Evolutionary conservation across 2,329 filamentous ascomycete genomes (phyloP), one percentile per base, ranked within the genome.

Genomic region (Hypoxylon rubiginosum): DNA sequence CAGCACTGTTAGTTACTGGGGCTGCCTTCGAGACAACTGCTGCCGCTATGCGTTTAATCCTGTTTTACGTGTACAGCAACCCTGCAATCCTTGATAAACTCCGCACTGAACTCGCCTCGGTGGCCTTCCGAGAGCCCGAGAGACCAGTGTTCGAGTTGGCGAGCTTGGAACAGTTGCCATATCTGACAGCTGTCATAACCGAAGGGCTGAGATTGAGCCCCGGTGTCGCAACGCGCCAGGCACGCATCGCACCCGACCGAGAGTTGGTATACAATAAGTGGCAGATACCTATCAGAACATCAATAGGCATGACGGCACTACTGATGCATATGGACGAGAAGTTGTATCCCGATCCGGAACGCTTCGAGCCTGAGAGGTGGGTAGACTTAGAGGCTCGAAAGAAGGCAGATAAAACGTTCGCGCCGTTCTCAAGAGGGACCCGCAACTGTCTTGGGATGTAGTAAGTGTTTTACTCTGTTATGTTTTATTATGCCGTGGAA

Each of bases 151-250:
- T 48, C 15, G 61, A 64, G 3, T 19, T 66, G 11, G 57, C 55
- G 24, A 51, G 10, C 4, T 55, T 71, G 4, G 66, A 71, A 34
- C 57, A 68, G 48, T 63, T 79, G 7, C 74, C 74, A 0, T 84
- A 83, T 65, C 75, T 85, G 4, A 77, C 79, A 6, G 81, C 82
- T 0, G 78, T 83, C 0, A 72, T 85, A 13, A 80, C 76, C 32
- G 84, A 86, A 68, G 78, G 80, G 1, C 74, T 84, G 69, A 78
- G 84, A 1, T 62, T 85, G 0, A 80, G 83, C 51, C 81, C 82
- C 1, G 78, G 49, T 9, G 70, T 83, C 4, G 79, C 76, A 3
- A 77, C 82, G 26, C 72, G 80, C 0, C 72, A 82, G 3, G 78
- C 82, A 45, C 81, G 84, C 1, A 70, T 82, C 3, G 79, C 82